Evolutionary conservation across 1,139 yeast genomes (phyloP), one percentile per base, ranked within the genome.

Genomic region (Debaryomycetaceae sp.): DNA sequence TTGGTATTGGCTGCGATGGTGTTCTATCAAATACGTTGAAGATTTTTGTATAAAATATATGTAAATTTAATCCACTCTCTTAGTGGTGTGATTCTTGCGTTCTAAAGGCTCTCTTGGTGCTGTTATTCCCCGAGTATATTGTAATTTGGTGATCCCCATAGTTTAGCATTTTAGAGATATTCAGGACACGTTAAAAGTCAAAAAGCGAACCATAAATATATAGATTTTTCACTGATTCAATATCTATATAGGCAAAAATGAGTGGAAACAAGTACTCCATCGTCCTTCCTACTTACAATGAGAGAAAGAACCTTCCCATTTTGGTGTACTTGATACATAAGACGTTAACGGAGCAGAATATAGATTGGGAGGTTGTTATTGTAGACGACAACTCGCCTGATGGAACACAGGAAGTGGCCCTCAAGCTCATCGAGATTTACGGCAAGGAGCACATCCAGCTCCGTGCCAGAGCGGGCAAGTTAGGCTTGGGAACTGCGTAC

Each of bases 321-420:
- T 80, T 86, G 51, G 73, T 83, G 20, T 86, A 87, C 72, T 74
- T 86, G 49, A 69, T 86, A 53, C 85, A 86, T 52, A 81, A 83
- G 63, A 83, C 87, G n/a, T 84, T 86, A 69, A 70, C 71, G 41
- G 78, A 73, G 44, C 69, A 81, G 56, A 69, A 76, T 39, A 66
- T 85, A 47, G 77, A 83, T 61, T 86, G 95, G 95, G 95, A 86
- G 62, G 80, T 86, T 24, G 69, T 86, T 46, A 84, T 86, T 59
- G 93, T 86, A 43, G 95, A 86, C 58, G 95, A 86, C 59, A 82
- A 80, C 51, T 84, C 91, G 3, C 95, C 95, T 39, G 95, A 86
- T 62, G 93, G 93, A 14, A 86, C 95, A 17, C 91, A 84, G 62
- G 84, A 80, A 27, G 74, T 85, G 42, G 91, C 91, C 52, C 73